Evolutionary conservation across 2,329 filamentous ascomycete species (phyloP).

Genomic region (Pseudopithomyces maydicus): DNA sequence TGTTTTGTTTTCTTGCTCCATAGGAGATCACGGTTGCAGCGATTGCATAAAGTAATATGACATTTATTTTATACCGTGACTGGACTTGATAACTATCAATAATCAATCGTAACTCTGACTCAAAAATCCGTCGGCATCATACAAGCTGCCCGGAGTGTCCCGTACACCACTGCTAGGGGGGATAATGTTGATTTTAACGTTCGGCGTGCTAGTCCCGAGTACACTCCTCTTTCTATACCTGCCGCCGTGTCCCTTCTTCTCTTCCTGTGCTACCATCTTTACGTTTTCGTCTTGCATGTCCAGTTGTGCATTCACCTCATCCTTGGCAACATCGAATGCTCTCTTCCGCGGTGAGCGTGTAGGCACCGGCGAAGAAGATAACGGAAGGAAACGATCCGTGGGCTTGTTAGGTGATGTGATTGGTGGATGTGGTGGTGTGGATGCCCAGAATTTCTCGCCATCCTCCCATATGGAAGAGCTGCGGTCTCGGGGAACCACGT

Average conservation of each 20-base stretch:
- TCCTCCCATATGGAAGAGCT: conserved; percentile 39
- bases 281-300: neutral
- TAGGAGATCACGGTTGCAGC: too few species aligned
- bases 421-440: conserved; percentile 20
- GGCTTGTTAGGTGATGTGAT: conserved; percentile 21
- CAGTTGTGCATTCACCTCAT: conserved; percentile 12
- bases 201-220: conserved; percentile 26
- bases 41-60: too few species aligned
- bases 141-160: conserved; percentile 38
- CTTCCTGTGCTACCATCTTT: neutral
- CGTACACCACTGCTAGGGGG: conserved; percentile 20
- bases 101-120: neutral
- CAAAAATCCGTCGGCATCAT: conserved; percentile 41
- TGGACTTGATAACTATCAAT: too few species aligned
- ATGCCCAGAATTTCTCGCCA: conserved; percentile 36
- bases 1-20: too few species aligned
- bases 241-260: neutral
- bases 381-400: conserved; percentile 13
- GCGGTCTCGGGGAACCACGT: conserved; percentile 1
- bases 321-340: conserved; percentile 29
- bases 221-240: conserved; percentile 22
- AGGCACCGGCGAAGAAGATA: conserved; percentile 18
- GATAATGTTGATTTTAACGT: conserved; percentile 29
- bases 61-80: too few species aligned
- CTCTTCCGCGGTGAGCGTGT: conserved; percentile 16